Evolutionary conservation across 2,329 filamentous ascomycete species (phyloP).

Genomic region (Ophiocordyceps polyrhachis-furcata): DNA sequence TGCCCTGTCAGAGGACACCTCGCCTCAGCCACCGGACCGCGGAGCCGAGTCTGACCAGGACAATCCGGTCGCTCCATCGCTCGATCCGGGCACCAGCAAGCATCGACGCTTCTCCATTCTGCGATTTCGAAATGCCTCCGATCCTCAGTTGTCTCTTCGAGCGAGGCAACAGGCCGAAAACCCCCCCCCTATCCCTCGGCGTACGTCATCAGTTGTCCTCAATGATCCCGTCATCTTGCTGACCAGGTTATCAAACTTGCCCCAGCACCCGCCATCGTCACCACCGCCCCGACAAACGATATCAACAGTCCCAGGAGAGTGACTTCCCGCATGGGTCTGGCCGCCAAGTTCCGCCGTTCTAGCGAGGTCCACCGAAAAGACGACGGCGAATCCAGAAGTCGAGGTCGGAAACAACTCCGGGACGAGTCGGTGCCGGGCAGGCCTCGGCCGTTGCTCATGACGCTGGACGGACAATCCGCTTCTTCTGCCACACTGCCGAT

Average conservation of each 20-base stretch:
- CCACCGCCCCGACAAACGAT: conserved; percentile 67
- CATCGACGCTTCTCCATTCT: conserved; percentile 51
- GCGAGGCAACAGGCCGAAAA: conserved; percentile 49
- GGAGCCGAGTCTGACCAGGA: conserved; percentile 5
- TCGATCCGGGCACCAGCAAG: conserved; percentile 34
- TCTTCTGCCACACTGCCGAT: conserved; percentile 9
- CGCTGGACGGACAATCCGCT: conserved; percentile 37
- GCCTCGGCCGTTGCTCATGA: conserved; percentile 12
- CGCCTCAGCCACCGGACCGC: conserved; percentile 7
- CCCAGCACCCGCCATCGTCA: conserved; percentile 61
- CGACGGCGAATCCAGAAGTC: neutral
- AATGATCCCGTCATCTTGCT: conserved; percentile 4
- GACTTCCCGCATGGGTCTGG: conserved; percentile 33
- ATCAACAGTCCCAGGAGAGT: conserved; percentile 34
- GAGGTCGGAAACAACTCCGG: conserved; percentile 8
- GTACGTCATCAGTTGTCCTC: conserved; percentile 19
- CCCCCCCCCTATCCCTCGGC: conserved; percentile 38
- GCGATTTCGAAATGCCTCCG: conserved; percentile 80
- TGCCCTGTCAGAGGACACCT: conserved; percentile 2
- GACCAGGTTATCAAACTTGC: conserved; percentile 2
- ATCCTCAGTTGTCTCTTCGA: conserved; percentile 65
- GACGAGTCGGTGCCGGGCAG: conserved; percentile 22
- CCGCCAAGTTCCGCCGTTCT: conserved; percentile 32
- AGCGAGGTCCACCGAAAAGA: conserved; percentile 24
- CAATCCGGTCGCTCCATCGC: conserved; percentile 25